phyloP scores from a whole-genome alignment of 176 grass and related monocot genomes.

The Pharus latifolius region DNA sequence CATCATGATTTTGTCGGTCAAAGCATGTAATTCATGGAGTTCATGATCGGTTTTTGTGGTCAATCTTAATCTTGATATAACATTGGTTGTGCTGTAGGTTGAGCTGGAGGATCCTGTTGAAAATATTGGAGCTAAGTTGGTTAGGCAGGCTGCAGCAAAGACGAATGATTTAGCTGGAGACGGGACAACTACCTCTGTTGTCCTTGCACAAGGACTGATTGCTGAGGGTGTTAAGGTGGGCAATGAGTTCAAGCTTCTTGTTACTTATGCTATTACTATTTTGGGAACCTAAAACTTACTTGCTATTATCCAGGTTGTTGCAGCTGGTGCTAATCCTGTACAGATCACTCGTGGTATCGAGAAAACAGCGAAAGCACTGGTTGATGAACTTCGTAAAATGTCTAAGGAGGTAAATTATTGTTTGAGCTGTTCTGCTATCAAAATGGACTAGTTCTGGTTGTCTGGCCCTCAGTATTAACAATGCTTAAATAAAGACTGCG shows the following conservation, averaged over 20 bases:
- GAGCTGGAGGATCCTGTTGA: constrained; percentile 92
- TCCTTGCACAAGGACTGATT: constrained; percentile 95
- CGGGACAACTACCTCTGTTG: constrained; percentile 93
- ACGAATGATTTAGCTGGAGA: constrained; percentile 94
- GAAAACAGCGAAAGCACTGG: constrained; percentile 83
- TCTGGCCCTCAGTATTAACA: not conserved
- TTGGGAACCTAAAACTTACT: not conserved
- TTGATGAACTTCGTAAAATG: constrained; percentile 59
- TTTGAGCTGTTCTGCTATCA: not conserved
- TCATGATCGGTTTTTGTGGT: not conserved
- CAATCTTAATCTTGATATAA: not conserved
- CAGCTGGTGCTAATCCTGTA: constrained; percentile 93
- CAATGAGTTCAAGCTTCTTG: not conserved
- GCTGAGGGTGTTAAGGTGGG: constrained; percentile 92
- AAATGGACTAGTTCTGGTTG: not conserved
- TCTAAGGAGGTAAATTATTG: constrained; percentile 67
- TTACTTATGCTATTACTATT: not conserved
- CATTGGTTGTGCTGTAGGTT: constrained; percentile 41
- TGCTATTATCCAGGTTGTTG: constrained; percentile 60
- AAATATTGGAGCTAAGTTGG: constrained; percentile 96
- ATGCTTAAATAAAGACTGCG: not conserved
- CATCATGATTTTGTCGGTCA: no score
- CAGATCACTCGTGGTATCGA: constrained; percentile 96
- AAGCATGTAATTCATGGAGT: not conserved
- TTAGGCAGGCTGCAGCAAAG: constrained; percentile 94